Conservation (phyloP, 2,329 filamentous ascomycete genomes). For the Fusarium concolor region DNA sequence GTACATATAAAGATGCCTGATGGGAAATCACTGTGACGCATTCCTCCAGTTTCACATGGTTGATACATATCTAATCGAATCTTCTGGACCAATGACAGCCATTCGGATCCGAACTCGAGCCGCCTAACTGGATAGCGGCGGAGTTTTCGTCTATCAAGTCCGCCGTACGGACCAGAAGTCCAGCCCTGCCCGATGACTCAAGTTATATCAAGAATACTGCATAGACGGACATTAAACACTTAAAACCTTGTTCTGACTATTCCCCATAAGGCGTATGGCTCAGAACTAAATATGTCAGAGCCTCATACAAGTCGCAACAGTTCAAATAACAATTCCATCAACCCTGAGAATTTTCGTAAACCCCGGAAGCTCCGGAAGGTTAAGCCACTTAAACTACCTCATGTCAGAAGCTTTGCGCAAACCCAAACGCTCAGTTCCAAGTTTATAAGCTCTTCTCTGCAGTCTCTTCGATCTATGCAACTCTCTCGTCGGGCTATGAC, state of each 20-base stretch:
- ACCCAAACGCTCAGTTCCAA: not conserved
- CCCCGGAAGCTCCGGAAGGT: slow-evolving; percentile 33
- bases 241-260: not conserved
- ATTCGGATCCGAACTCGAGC: slow-evolving; percentile 22
- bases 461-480: not conserved
- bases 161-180: slow-evolving; percentile 12
- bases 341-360: slow-evolving; percentile 10
- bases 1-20: slow-evolving; percentile 5
- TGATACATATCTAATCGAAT: slow-evolving; percentile 15
- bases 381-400: slow-evolving; percentile 17
- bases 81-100: slow-evolving; percentile 32
- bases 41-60: slow-evolving; percentile 16
- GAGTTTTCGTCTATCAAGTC: slow-evolving; percentile 30
- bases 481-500: not conserved
- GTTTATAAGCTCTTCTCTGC: not conserved
- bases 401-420: not conserved
- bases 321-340: not conserved
- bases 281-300: not conserved
- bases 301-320: not conserved
- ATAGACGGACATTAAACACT: not conserved
- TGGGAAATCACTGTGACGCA: not conserved
- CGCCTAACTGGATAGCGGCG: slow-evolving; percentile 22
- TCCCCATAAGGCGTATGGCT: not conserved
- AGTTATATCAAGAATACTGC: not conserved
- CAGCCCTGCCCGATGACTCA: slow-evolving; percentile 12